Evolutionary conservation across 768 basidiomycete genomes (phyloP).

Genomic region (Amanita fuliginea): DNA sequence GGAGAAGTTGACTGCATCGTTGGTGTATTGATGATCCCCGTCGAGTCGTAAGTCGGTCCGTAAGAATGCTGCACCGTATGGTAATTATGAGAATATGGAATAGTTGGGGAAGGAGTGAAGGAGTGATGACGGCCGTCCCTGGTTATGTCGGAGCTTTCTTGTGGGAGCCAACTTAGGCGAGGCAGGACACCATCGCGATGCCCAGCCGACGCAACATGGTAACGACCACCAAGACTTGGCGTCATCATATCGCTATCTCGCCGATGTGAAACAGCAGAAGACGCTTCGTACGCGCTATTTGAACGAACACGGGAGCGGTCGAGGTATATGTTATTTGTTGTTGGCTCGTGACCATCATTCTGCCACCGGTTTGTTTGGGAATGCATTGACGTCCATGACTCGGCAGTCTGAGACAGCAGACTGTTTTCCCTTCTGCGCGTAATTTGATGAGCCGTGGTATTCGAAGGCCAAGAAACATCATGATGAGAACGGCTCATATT

Average conservation of each 20-base stretch:
- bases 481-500: conserved; percentile 10
- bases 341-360: conserved; percentile 20
- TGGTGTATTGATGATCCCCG: conserved; percentile 21
- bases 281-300: conserved; percentile 25
- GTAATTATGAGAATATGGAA: conserved; percentile 30
- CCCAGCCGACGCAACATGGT: conserved; percentile 12
- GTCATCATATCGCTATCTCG: conserved; percentile 20
- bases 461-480: conserved; percentile 14
- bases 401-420: conserved; percentile 15
- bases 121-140: conserved; percentile 22
- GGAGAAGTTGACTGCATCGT: conserved; percentile 23
- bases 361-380: conserved; percentile 30
- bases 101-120: conserved; percentile 23
- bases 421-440: conserved; percentile 22
- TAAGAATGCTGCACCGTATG: conserved; percentile 24
- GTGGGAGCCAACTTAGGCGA: conserved; percentile 27
- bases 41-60: conserved; percentile 28
- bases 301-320: conserved; percentile 29
- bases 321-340: conserved; percentile 14
- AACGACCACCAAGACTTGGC: conserved; percentile 17
- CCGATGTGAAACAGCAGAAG: conserved; percentile 11
- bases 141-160: conserved; percentile 19
- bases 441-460: conserved; percentile 7
- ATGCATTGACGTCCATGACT: conserved; percentile 26
- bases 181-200: conserved; percentile 22